These are phyloP conservation scores for Pichia sp. DNA, from an alignment of 1,139 yeast genomes.

Conservation along the genomic window DNA sequence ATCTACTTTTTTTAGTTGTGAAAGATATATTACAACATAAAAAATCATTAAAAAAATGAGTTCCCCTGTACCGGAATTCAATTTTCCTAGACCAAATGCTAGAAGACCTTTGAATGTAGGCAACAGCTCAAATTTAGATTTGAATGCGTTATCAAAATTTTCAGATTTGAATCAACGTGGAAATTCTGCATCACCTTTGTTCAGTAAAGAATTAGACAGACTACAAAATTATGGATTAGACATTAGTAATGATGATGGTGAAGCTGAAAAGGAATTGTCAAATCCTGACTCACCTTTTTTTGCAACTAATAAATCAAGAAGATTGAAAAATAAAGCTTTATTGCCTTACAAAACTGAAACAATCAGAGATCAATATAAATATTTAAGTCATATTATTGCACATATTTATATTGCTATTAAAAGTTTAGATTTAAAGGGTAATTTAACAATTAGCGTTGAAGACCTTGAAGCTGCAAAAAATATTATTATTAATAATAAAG, in stretches of 20 bases:
- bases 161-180: neutral
- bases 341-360: constrained; percentile 76
- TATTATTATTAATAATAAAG: constrained; percentile 11
- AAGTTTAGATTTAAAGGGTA: constrained; percentile 71
- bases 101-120: constrained; percentile 12
- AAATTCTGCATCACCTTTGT: constrained; percentile 4
- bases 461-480: constrained; percentile 27
- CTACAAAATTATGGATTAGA: constrained; percentile 44
- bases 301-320: constrained; percentile 46
- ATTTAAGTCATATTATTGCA: constrained; percentile 69
- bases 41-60: constrained; percentile 12
- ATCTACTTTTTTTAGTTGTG: no score
- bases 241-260: constrained; percentile 45
- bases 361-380: constrained; percentile 63
- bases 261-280: constrained; percentile 35
- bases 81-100: constrained; percentile 11
- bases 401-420: constrained; percentile 75
- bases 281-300: constrained; percentile 53
- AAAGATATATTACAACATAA: no score
- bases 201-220: constrained; percentile 18
- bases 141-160: neutral
- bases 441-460: constrained; percentile 59
- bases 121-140: neutral
- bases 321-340: constrained; percentile 51
- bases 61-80: constrained; percentile 16